Percentiles rank a stretch among this genome's conserved stretches.
Evolutionary conservation across 345 rosid genomes (phyloP).

Genomic region (Reutealis trisperma): DNA sequence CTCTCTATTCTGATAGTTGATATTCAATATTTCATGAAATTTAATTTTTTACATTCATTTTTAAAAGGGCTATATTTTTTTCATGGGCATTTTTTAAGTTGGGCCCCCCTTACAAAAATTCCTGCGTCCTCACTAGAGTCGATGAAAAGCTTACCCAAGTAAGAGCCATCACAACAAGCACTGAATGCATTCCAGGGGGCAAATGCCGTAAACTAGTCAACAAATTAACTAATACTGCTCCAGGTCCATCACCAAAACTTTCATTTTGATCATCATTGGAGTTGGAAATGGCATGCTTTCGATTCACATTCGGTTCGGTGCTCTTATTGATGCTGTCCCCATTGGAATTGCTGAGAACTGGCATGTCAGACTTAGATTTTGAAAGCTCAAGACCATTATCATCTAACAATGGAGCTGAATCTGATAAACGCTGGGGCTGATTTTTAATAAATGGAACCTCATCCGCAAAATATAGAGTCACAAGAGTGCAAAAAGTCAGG

Average conservation of each 20-base stretch:
- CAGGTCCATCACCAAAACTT: conserved; percentile 71
- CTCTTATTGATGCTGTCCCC: conserved; percentile 37
- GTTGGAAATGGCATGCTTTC: conserved; percentile 35
- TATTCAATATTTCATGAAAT: too few relatives aligned
- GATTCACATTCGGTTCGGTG: conserved; percentile 39
- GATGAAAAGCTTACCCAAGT: conserved; percentile 73
- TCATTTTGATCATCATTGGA: conserved; percentile 47
- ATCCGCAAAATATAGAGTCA: conserved; percentile 83
- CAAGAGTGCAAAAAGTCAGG: conserved; percentile 74
- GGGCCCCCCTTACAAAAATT: too few relatives aligned
- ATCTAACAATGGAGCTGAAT: conserved; percentile 84
- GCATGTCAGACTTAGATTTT: conserved; percentile 40
- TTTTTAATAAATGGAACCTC: conserved; percentile 66
- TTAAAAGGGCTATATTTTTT: too few relatives aligned
- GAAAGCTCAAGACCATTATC: conserved; percentile 54
- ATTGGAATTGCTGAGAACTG: conserved; percentile 29
- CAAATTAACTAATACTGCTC: conserved; percentile 85
- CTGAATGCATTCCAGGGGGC: conserved; percentile 91
- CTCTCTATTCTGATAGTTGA: too few relatives aligned
- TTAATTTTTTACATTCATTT: too few relatives aligned
- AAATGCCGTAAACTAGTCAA: conserved; percentile 94
- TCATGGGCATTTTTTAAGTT: too few relatives aligned
- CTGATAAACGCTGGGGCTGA: conserved; percentile 46
- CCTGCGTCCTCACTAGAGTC: not conserved
- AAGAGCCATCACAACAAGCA: conserved; percentile 91